These are phyloP conservation scores for Pachysolen tannophilus DNA, from an alignment of 805 yeast species.

Conservation along the genomic window DNA sequence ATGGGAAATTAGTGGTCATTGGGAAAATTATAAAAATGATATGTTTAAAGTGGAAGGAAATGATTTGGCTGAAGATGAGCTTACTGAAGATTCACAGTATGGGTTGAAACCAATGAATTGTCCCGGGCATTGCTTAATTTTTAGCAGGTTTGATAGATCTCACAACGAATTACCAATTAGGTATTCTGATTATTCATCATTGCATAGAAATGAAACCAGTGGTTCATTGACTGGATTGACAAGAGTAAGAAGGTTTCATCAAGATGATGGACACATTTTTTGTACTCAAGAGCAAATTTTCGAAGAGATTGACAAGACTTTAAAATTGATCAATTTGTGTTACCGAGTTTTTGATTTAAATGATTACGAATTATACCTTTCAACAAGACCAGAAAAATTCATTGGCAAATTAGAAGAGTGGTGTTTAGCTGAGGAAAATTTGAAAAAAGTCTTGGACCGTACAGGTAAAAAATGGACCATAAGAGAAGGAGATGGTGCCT, in stretches of 20 bases:
- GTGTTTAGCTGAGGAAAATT: conserved; percentile 70
- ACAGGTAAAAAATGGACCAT: conserved; percentile 53
- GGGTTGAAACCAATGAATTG: conserved; percentile 95
- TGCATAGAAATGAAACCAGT: conserved; percentile 93
- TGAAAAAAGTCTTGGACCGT: conserved; percentile 47
- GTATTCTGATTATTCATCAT: conserved; percentile 96
- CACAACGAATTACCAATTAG: conserved; percentile 98
- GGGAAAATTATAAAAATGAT: conserved; percentile 91
- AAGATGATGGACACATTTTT: conserved; percentile 98
- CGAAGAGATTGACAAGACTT: conserved; percentile 72
- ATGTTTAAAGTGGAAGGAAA: conserved; percentile 83
- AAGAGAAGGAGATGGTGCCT: conserved; percentile 94
- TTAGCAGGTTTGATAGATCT: conserved; percentile 87
- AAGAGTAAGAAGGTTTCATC: conserved; percentile 98
- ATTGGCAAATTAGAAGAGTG: conserved; percentile 76
- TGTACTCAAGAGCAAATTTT: conserved; percentile 89
- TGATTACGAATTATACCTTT: conserved; percentile 55
- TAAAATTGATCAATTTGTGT: conserved; percentile 66
- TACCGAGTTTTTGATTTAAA: conserved; percentile 61
- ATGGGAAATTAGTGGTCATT: conserved; percentile 93
- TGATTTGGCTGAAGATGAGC: conserved; percentile 21
- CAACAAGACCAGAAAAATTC: conserved; percentile 77
- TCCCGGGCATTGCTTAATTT: conserved; percentile 90
- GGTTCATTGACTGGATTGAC: conserved; percentile 95
- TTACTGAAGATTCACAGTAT: conserved; percentile 28